Base-by-base conservation (phyloP, 495 filamentous ascomycete species). In the Lophium mytilinum region DNA sequence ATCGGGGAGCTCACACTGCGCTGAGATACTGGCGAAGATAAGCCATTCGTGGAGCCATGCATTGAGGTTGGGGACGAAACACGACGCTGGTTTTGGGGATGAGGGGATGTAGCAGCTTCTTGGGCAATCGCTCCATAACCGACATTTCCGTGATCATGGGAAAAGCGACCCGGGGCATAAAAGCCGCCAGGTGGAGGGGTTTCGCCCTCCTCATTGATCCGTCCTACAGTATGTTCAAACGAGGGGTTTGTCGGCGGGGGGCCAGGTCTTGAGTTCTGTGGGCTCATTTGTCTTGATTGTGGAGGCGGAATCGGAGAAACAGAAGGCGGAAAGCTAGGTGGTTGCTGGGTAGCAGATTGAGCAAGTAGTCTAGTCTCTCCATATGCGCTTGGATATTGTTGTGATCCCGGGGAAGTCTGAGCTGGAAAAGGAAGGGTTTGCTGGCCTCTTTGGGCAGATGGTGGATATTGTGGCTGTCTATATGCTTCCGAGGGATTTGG, bases 331-430 rank as follows among this genome's bases (percentile, higher is more conserved):
- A 18, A 14, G 14, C 10, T 18, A 14, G 45, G n/a, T 3, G 58
- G 33, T 36, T 58, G 51, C 33, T 61, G 58, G 5, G 36, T 35
- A 7, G 36, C 50, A 11, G 37, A 35, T 35, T 51, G 60, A 12
- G 51, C 61, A 53, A 63, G 46, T 30, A 34, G 48, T 33, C 56
- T 35, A 17, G 61, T 63, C 35, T 52, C 51, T 8, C 49, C n/a
- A 40, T 63, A 59, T 24, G 61, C 61, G 21, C 56, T 59, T 6
- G 46, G 47, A 37, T 59, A 37, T 8, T 43, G 45, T 24, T 14
- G 17, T 24, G 49, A 21, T 35, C 14, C 15, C 18, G 17, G 18
- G n/a, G 17, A 34, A 15, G n/a, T 1, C 47, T 30, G 47, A 21
- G 35, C n/a, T 50, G 30, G 18, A 11, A 50, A 33, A 21, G 30